Evolutionary conservation across 2,329 filamentous ascomycete genomes (phyloP), one percentile per base, ranked within the genome.

Genomic region (Xylariaceae sp.): DNA sequence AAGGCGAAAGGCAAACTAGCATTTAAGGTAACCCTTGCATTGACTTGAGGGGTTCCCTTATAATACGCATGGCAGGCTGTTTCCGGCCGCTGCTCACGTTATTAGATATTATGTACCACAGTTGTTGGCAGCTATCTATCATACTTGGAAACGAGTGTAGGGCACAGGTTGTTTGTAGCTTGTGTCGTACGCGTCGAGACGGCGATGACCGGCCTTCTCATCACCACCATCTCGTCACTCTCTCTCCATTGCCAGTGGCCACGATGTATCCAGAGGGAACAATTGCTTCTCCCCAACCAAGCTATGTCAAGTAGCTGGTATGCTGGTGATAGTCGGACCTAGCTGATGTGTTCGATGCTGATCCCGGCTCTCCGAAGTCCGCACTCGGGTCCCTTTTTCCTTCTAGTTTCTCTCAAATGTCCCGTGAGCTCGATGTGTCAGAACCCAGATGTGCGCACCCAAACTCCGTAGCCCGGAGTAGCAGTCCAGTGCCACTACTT

Each of bases 31-130:
- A n/a, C n/a, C n/a, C n/a, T n/a, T n/a, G n/a, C n/a, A n/a, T n/a
- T n/a, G n/a, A n/a, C n/a, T n/a, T n/a, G n/a, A n/a, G n/a, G n/a
- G n/a, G n/a, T n/a, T n/a, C n/a, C n/a, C n/a, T n/a, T n/a, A n/a
- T n/a, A n/a, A n/a, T n/a, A n/a, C n/a, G n/a, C n/a, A n/a, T n/a
- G 21, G 7, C 7, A 22, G 12, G 12, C 21, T 12, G 12, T 12
- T 7, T 7, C 12, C 15, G 11, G 11, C 11, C 13, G 15, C 27
- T 12, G 12, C 10, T 29, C 27, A n/a, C 18, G n/a, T 7, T 15
- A 29, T 29, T 29, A 29, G 15, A 9, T 29, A 29, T 29, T 29
- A 29, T 29, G 13, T 29, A 29, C n/a, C n/a, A n/a, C n/a, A n/a
- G n/a, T n/a, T n/a, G n/a, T n/a, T n/a, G 24, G 15, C 6, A 15